These are phyloP conservation scores for Leishmania guyanensis DNA, from an alignment of 208 protist species.

Conservation along the genomic window DNA sequence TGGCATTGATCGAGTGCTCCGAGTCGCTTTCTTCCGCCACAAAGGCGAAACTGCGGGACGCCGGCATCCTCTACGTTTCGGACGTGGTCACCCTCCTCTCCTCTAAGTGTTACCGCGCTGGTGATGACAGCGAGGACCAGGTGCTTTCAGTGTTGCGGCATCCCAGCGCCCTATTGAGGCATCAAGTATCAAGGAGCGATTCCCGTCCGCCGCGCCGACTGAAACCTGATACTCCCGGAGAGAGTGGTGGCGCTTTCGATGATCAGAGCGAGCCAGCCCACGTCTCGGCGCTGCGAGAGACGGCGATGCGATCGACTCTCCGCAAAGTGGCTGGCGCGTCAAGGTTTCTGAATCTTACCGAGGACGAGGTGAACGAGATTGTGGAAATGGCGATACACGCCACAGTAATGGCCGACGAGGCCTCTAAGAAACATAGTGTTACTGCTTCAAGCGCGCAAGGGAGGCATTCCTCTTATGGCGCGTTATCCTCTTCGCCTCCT, in stretches of 20 bases:
- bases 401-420: neutral
- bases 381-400: neutral
- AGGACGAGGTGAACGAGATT: constrained; percentile 21
- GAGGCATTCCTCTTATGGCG: too few relatives aligned
- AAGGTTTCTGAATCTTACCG: constrained; percentile 6
- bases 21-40: constrained; percentile 27
- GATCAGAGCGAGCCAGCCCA: neutral
- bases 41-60: constrained; percentile 79
- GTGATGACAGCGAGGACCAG: neutral
- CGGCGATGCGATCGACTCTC: neutral
- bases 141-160: neutral
- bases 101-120: neutral
- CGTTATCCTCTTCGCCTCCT: neutral
- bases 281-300: neutral
- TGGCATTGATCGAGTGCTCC: constrained; percentile 25
- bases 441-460: neutral
- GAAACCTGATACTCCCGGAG: neutral
- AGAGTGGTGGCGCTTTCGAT: too few relatives aligned
- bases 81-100: constrained; percentile 39
- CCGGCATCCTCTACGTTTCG: constrained; percentile 55
- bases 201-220: neutral
- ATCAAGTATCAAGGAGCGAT: neutral
- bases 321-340: too few relatives aligned
- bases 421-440: neutral
- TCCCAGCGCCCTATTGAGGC: neutral